phyloP scores from a whole-genome alignment of 1,284 basidiomycete genomes.

The Ganoderma resinaceum region DNA sequence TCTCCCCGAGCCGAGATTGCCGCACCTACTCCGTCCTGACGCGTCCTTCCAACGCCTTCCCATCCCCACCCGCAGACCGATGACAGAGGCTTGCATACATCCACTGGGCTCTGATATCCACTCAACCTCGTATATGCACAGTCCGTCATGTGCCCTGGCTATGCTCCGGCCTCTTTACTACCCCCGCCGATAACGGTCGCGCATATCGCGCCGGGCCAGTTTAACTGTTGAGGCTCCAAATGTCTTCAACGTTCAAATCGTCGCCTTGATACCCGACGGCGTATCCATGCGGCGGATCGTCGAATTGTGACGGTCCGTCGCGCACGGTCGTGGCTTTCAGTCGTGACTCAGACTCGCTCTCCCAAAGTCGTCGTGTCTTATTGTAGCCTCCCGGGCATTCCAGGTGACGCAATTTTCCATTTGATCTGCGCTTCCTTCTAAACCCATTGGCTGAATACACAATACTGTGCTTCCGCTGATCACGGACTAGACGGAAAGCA shows the following conservation, averaged over 20 bases:
- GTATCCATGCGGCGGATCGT: neutral
- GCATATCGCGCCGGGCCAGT: neutral
- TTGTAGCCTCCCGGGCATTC: neutral
- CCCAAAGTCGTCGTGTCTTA: neutral
- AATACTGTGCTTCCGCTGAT: neutral
- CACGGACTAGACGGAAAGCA: neutral
- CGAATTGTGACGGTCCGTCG: neutral
- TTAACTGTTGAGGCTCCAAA: neutral
- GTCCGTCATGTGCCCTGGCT: neutral
- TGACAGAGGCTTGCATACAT: neutral
- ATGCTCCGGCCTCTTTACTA: neutral
- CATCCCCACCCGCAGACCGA: too few relatives aligned
- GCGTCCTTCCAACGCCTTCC: neutral
- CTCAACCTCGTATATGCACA: neutral
- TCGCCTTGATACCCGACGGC: neutral
- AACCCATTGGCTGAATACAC: neutral
- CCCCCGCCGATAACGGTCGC: neutral
- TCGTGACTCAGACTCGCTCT: too few relatives aligned
- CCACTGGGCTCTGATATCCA: neutral
- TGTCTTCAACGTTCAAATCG: neutral
- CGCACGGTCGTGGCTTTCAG: neutral
- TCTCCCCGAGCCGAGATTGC: slow-evolving; percentile 15
- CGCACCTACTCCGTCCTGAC: slow-evolving; percentile 2
- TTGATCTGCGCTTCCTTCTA: neutral
- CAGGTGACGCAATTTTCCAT: neutral